These are phyloP conservation scores for Mycocalia duriaeana DNA, from an alignment of 1,284 basidiomycete genomes.

Conservation along the genomic window DNA sequence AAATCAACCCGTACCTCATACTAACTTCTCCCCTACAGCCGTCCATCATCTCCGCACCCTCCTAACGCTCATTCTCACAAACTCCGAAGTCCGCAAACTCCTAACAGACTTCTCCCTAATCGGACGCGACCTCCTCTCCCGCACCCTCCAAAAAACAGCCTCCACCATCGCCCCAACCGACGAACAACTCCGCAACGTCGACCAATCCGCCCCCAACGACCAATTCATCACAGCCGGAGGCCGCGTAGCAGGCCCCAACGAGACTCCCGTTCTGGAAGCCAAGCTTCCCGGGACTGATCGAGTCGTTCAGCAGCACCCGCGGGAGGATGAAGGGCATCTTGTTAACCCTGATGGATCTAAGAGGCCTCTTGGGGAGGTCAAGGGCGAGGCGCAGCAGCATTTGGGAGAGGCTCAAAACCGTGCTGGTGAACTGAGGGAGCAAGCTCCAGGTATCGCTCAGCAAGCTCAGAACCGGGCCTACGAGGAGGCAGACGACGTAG, in stretches of 20 bases:
- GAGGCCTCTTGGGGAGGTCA: constrained; percentile 19
- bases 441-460: not conserved
- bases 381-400: constrained; percentile 14
- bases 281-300: constrained; percentile 42
- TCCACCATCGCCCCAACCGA: constrained; percentile 64
- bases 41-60: constrained; percentile 84
- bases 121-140: constrained; percentile 83
- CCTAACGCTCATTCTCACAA: constrained; percentile 79
- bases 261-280: constrained; percentile 49
- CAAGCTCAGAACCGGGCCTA: not conserved
- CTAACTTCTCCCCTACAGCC: constrained; percentile 37
- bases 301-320: constrained; percentile 37
- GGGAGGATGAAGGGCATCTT: constrained; percentile 31
- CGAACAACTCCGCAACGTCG: constrained; percentile 59
- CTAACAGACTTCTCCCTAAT: constrained; percentile 78
- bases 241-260: constrained; percentile 34
- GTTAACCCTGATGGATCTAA: constrained; percentile 27
- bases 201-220: constrained; percentile 66
- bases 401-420: constrained; percentile 2
- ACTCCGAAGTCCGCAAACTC: constrained; percentile 89
- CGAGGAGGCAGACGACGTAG: constrained; percentile 3
- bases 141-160: constrained; percentile 73
- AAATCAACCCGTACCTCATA: not conserved
- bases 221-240: constrained; percentile 52
- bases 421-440: constrained; percentile 6